Base-by-base conservation (phyloP, 1,284 basidiomycete species). In the Coniferiporia weirii region DNA sequence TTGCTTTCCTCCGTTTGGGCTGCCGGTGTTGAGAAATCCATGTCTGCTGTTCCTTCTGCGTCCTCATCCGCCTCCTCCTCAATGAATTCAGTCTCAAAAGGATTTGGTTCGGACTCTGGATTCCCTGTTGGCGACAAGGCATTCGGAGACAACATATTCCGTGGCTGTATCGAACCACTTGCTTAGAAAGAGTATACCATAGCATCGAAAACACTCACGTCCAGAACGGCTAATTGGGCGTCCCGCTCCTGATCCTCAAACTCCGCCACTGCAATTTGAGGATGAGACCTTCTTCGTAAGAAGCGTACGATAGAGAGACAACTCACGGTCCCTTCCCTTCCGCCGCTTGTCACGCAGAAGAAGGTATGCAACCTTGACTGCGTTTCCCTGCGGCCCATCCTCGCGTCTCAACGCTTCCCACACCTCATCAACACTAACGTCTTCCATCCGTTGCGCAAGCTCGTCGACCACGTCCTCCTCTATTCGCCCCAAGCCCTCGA, bases 331-430 rank as follows among this genome's bases (percentile, higher is more conserved):
- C 70, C 88, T 85, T n/a, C 94, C 84, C 61, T 91, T 82, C 47
- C 94, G 77, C 66, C 87, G 82, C 74, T 96, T 95, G 70, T 98
- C 96, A 56, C 94, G 79, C 56, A 97, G 79, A 1, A 98, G 79
- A 82, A 96, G 87, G 72, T 98, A 99, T 0, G 96, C 95, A 15
- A 99, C 95, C 73, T 98, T 96, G 70, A 98, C 89, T 60, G 94
- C 91, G 69, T 98, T 97, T 46, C 96, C 95, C 65, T 89, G 84
- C 51, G 82, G 78, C 0, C 89, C 88, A 59, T 94, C 91, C 50
- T 94, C 88, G 63, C 87, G 77, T 65, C 87, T 79, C 61, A 98
- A 73, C 66, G 87, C 89, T 60, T 90, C 85, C 88, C 91, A 92
- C 4, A 98, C 83, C 65, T 95, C 91, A 1, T 91, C 87, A 70